Evolutionary conservation across 305 asterid species (phyloP).

Genomic region (Salvia sclarea): DNA sequence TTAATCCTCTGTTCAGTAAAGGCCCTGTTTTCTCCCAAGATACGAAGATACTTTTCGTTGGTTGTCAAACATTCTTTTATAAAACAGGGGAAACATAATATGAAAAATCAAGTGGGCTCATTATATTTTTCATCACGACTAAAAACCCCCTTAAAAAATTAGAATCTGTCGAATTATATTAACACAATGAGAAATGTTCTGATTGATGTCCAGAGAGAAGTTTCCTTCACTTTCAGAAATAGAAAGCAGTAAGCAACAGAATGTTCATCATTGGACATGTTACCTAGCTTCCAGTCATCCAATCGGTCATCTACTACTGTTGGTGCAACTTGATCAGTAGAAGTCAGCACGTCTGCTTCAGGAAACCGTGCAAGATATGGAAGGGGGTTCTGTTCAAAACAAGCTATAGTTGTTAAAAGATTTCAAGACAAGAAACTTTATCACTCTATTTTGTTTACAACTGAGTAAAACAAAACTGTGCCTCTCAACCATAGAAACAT

Average conservation of each 20-base stretch:
- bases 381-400: conserved; percentile 77
- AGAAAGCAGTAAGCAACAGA: conserved; percentile 29
- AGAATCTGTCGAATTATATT: conserved; percentile 10
- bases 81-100: conserved; percentile 19
- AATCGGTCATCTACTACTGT: conserved; percentile 87
- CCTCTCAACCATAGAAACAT: neutral
- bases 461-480: neutral
- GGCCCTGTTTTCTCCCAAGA: conserved; percentile 26
- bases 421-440: conserved; percentile 14
- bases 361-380: conserved; percentile 94
- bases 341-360: conserved; percentile 94
- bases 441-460: neutral
- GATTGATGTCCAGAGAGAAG: conserved; percentile 10
- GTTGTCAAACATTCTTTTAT: conserved; percentile 2
- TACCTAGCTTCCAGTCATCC: conserved; percentile 93
- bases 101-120: conserved; percentile 20
- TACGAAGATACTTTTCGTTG: neutral
- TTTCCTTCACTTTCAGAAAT: conserved; percentile 22
- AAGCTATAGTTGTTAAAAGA: conserved; percentile 34
- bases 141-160: conserved; percentile 1
- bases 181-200: conserved; percentile 16
- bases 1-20: neutral
- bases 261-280: conserved; percentile 28
- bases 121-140: conserved; percentile 7
- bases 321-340: conserved; percentile 89